Evolutionary conservation across 108 stramenopile genomes (phyloP).

Genomic region (Schizochytrium sp.): DNA sequence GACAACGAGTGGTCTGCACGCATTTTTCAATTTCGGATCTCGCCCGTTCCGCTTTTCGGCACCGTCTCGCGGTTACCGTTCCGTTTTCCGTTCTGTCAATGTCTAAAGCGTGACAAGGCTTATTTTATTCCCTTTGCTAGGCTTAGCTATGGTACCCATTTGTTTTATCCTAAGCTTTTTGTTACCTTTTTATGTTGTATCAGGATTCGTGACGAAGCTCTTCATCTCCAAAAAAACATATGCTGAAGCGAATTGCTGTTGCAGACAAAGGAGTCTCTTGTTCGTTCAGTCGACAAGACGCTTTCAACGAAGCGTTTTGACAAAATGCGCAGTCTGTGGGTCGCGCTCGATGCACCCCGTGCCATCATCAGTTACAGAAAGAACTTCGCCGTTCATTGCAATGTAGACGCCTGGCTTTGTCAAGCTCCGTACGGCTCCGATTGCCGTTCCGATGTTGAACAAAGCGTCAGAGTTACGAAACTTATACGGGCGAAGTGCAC

Average conservation of each 20-base stretch:
- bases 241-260: too few species aligned
- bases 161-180: too few species aligned
- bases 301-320: background rate
- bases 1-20: background rate
- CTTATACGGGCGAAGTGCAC: background rate
- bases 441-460: background rate
- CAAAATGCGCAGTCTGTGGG: background rate
- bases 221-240: too few species aligned
- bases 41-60: background rate
- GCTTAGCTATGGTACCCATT: too few species aligned
- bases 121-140: too few species aligned
- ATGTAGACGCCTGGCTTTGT: background rate
- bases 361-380: background rate
- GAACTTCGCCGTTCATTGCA: background rate
- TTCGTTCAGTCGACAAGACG: too few species aligned
- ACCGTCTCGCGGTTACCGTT: background rate
- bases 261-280: too few species aligned
- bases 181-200: too few species aligned
- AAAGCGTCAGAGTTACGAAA: background rate
- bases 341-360: background rate
- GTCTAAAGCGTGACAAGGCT: too few species aligned
- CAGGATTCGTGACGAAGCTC: too few species aligned
- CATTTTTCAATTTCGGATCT: background rate
- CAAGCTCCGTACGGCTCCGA: background rate
- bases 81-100: background rate